phyloP scores from a whole-genome alignment of 129 eudicot species.

The Glebionis coronaria region DNA sequence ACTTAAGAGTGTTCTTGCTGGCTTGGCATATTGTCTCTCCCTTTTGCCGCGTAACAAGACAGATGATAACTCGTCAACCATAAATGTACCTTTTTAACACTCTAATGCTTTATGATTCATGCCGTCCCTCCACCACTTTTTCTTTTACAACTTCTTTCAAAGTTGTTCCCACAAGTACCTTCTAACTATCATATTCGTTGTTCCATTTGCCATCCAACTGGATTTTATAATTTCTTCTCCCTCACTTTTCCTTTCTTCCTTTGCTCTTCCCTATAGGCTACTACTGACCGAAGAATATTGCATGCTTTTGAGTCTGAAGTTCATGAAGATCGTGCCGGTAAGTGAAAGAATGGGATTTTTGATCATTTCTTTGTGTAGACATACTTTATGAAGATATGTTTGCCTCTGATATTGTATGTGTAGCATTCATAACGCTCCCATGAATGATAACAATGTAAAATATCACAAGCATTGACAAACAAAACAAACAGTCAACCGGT shows the following conservation, averaged over 20 bases:
- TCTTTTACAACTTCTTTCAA: background rate
- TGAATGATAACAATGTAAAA: background rate
- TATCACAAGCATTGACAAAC: background rate
- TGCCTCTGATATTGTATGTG: background rate
- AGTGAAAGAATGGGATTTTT: slow-evolving; percentile 25
- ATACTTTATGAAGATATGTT: background rate
- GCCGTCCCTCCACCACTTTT: slow-evolving; percentile 6
- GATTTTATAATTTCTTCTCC: background rate
- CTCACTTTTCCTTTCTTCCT: background rate
- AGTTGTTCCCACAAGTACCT: background rate
- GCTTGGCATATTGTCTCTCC: slow-evolving; percentile 76
- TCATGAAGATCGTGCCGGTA: slow-evolving; percentile 54
- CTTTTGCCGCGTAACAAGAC: slow-evolving; percentile 46
- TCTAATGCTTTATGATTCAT: background rate
- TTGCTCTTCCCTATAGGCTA: slow-evolving; percentile 30
- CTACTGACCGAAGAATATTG: slow-evolving; percentile 34
- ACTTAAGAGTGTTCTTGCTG: slow-evolving; percentile 70
- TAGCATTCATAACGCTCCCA: background rate
- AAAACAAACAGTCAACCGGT: background rate
- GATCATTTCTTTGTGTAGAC: background rate
- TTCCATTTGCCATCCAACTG: background rate
- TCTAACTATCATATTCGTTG: background rate
- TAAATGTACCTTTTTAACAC: slow-evolving; percentile 46
- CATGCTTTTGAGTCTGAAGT: slow-evolving; percentile 74
- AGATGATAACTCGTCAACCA: slow-evolving; percentile 35